Base-by-base conservation (phyloP, 2,329 filamentous ascomycete species). In the Trichoderma brevicompactum region DNA sequence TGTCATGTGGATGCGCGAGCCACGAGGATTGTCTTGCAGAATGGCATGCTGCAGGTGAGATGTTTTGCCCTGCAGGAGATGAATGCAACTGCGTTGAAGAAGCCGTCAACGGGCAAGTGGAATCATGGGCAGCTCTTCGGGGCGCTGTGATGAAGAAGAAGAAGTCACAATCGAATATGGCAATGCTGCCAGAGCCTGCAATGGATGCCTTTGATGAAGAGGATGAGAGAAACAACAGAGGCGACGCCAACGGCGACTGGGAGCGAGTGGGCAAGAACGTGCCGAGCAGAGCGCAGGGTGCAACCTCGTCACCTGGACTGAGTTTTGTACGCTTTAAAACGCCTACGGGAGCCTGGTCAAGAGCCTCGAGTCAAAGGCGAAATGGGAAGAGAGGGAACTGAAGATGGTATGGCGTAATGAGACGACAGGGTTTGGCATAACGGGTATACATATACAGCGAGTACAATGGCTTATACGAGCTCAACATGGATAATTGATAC, bases 41-140 rank as follows among this genome's bases (percentile, higher is more conserved):
- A 70, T 88, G 86, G 85, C 84, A 87, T 69, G 81, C 79, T 7
- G 80, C 81, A 6, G 84, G 84, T 23, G 85, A 87, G 73, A 82
- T 77, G 1, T 75, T 82, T 53, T 90, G 87, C 64, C 85, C 87
- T 0, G 87, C 85, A 0, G 87, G 87, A 1, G 87, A 89, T 70
- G 87, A 89, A 72, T 90, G 87, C 71, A 79, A 85, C 66, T 90
- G 87, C 69, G 79, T 83, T 0, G 79, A 83, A 13, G 83, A 88
- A 68, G 86, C 87, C 1, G 79, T 78, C 65, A 81, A 78, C 53
- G 86, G 85, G 1, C 79, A 86, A 46, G 82, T 89, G 8, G 87
- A 89, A 73, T 86, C 84, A 19, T 88, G 87, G 84, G 82, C 83
- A 0, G 85, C 85, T 3, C 70, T 79, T 0, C 74, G 75, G 40